Evolutionary conservation across 805 yeast species (phyloP), one percentile per base, ranked within the genome.

Genomic region (Kluyveromyces lactis): DNA sequence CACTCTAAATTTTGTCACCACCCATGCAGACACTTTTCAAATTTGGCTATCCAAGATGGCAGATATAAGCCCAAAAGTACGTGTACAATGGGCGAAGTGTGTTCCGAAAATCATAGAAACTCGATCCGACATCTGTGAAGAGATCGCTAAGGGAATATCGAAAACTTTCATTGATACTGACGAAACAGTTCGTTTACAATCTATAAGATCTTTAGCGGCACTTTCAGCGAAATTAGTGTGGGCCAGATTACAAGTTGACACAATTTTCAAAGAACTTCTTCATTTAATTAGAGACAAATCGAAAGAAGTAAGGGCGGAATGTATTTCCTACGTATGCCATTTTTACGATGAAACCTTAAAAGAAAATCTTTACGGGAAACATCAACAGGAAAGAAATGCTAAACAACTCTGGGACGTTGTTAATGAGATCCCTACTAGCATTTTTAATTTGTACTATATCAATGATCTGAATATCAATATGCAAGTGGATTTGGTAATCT

Each of bases 141-240:
- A 81, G 34, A 61, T 79, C 2, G 60, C 68, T 4, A 69, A 67
- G 42, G 84, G 89, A 1, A 49, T 85, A 9, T 64, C 75, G 13
- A 81, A 81, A 49, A 77, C 89, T 26, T 64, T 87, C 18, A 67
- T 82, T 28, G 96, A 87, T 60, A 64, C 79, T 0, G 86, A 84
- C 50, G 90, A 81, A 42, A 71, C 67, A 28, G 94, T 86, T 2
- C 69, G 96, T 47, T 63, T 75, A 26, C 60, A 70, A 1, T 75
- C 92, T 0, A 76, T 85, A 42, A 55, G 60, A 32, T 67, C 77
- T 0, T 55, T 84, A 12, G 58, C 70, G 6, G 52, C 64, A 21
- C 56, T 84, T 2, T 68, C 77, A 0, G 59, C 73, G 6, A 56
- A 63, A 5, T 49, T 65, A 1, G 67, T 85, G 38, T 60, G 78